phyloP scores from a whole-genome alignment of 257 asterid genomes.

The Petunia axillaris region DNA sequence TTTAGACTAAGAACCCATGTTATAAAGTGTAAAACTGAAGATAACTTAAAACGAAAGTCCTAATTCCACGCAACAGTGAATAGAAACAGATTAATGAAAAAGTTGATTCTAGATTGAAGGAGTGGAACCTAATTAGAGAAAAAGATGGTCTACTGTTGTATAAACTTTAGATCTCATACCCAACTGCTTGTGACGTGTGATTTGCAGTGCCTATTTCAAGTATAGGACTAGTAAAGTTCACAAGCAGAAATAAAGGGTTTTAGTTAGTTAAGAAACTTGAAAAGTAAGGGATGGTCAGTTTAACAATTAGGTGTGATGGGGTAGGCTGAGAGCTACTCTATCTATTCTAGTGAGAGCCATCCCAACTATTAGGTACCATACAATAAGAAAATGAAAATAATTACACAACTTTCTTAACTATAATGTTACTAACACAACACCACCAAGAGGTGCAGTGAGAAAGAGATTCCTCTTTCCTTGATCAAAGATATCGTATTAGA shows the following conservation, averaged over 20 bases:
- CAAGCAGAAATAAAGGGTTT: not conserved
- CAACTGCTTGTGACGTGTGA: conserved; percentile 39
- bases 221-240: conserved; percentile 11
- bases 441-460: too few relatives aligned
- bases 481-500: too few relatives aligned
- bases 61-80: not conserved
- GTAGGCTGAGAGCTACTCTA: conserved; percentile 38
- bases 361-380: not conserved
- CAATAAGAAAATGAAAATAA: not conserved
- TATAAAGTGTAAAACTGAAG: not conserved
- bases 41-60: conserved; percentile 1
- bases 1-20: not conserved
- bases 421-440: too few relatives aligned
- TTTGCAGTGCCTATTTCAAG: conserved; percentile 34
- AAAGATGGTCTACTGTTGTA: not conserved
- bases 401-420: too few relatives aligned
- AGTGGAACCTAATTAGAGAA: conserved; percentile 4
- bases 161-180: conserved; percentile 24
- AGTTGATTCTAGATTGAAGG: not conserved
- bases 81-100: not conserved
- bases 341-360: conserved; percentile 16
- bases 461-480: too few relatives aligned
- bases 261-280: conserved; percentile 46
- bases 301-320: conserved; percentile 52
- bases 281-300: conserved; percentile 35